Percentiles rank a stretch among this genome's conserved stretches.
phyloP scores from a whole-genome alignment of 495 filamentous ascomycete species.

The Viridothelium virens region DNA sequence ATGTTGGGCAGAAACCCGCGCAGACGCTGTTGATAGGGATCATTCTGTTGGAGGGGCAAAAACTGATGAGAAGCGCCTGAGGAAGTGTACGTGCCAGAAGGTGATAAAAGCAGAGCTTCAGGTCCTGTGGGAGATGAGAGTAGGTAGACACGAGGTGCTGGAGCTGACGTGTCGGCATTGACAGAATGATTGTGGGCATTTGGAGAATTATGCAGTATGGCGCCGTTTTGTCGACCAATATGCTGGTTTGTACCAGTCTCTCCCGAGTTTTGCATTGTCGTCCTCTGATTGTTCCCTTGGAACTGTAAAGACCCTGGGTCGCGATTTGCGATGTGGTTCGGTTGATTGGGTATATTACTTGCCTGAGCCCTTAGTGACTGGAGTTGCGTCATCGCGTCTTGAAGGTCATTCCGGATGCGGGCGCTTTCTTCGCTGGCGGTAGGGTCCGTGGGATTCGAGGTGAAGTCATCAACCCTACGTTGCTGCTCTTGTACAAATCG shows the following conservation, averaged over 20 bases:
- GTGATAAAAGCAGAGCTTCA: conserved; percentile 28
- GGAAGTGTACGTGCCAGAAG: conserved; percentile 23
- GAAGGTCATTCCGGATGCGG: not conserved
- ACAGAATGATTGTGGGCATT: not conserved
- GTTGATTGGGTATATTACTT: no score
- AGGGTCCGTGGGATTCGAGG: not conserved
- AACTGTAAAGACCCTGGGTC: not conserved
- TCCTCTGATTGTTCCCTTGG: not conserved
- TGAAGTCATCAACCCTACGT: not conserved
- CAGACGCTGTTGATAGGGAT: not conserved
- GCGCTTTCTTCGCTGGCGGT: not conserved
- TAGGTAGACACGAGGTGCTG: conserved; percentile 22
- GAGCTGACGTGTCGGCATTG: not conserved
- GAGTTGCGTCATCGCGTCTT: not conserved
- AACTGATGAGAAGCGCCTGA: conserved; percentile 3
- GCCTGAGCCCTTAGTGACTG: not conserved
- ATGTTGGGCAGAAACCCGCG: not conserved
- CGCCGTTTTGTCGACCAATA: not conserved
- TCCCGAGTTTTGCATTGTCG: not conserved
- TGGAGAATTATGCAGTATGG: not conserved
- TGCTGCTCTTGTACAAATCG: not conserved
- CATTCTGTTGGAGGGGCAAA: conserved; percentile 10
- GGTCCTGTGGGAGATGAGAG: conserved; percentile 30
- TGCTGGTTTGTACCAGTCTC: not conserved
- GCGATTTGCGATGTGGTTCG: not conserved